Conservation (phyloP, 768 basidiomycete genomes). For the Rhodotorula taiwanensis region DNA sequence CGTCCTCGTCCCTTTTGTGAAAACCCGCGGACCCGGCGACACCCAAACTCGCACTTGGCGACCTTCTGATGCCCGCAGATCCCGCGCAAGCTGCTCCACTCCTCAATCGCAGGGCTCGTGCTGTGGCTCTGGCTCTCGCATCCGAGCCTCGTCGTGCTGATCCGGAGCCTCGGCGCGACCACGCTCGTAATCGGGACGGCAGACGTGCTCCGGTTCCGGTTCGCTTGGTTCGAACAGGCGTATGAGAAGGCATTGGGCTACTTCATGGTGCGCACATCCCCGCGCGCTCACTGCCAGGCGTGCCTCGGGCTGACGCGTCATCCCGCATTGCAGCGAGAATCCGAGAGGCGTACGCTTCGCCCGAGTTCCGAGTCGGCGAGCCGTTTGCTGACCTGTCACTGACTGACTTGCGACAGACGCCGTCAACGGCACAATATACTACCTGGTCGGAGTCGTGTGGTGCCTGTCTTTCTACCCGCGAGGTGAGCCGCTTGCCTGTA, state of each 20-base stretch:
- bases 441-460: conserved; percentile 40
- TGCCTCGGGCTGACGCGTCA: not conserved
- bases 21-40: no score
- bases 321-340: conserved; percentile 23
- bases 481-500: conserved; percentile 26
- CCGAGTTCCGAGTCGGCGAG: conserved; percentile 5
- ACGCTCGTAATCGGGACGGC: conserved; percentile 30
- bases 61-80: conserved; percentile 13
- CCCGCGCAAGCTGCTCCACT: conserved; percentile 39
- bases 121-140: conserved; percentile 34
- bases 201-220: conserved; percentile 37
- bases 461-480: conserved; percentile 37
- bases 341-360: conserved; percentile 11
- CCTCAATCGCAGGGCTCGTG: conserved; percentile 29
- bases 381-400: no score
- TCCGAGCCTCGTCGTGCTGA: conserved; percentile 20
- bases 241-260: conserved; percentile 33
- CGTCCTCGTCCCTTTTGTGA: not conserved
- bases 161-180: conserved; percentile 13
- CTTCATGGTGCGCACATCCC: no score
- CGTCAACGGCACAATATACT: conserved; percentile 36
- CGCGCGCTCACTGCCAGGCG: no score
- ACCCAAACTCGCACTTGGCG: no score
- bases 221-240: conserved; percentile 19
- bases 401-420: conserved; percentile 4